Conservation (phyloP, 208 protist genomes). For the Leishmania martiniquensis region DNA sequence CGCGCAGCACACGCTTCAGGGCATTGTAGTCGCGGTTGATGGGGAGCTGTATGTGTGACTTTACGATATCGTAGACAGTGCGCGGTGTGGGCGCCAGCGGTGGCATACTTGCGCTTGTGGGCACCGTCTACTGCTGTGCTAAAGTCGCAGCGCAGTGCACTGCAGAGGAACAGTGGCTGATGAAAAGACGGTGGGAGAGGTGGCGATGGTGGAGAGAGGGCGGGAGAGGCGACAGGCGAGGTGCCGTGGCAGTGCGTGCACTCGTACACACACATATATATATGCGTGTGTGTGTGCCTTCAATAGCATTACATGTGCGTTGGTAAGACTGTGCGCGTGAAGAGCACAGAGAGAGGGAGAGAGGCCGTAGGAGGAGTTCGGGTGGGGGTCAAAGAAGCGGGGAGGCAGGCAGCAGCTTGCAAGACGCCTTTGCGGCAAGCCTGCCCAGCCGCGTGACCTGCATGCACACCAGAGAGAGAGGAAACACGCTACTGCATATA, state of each 20-base stretch:
- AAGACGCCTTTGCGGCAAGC: not conserved
- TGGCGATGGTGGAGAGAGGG: not conserved
- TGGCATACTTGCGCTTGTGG: not conserved
- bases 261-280: no score
- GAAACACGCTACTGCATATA: not conserved
- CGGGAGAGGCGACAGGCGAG: not conserved
- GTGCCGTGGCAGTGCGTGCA: not conserved
- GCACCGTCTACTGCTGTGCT: not conserved
- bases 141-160: no score
- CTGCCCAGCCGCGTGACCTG: not conserved
- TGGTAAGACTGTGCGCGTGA: no score
- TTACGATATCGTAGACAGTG: conserved; percentile 52
- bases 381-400: not conserved
- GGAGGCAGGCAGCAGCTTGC: not conserved
- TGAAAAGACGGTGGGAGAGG: not conserved
- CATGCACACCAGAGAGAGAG: not conserved
- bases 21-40: conserved; percentile 53
- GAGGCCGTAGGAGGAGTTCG: not conserved
- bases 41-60: conserved; percentile 58
- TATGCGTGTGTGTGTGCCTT: no score
- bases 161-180: not conserved
- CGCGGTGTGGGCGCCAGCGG: not conserved
- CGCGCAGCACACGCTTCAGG: conserved; percentile 62
- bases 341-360: conserved; percentile 1
- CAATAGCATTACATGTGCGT: no score